Evolutionary conservation across 2,329 filamentous ascomycete species (phyloP).

Genomic region (Ilyonectria mors-panacis): DNA sequence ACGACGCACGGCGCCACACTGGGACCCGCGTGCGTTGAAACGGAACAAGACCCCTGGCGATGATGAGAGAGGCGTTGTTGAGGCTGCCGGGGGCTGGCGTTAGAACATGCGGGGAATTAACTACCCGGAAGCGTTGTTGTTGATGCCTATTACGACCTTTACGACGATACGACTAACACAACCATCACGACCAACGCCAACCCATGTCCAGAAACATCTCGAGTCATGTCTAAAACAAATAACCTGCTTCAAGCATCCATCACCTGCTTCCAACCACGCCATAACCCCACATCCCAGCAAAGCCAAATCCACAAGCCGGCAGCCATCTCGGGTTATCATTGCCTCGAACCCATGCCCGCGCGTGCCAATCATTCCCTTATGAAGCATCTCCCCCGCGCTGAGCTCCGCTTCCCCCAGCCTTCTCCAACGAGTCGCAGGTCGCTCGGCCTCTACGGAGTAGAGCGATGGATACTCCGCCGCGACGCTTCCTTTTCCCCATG

Average conservation of each 20-base stretch:
- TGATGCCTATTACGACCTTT: too few relatives aligned
- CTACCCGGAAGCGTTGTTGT: not conserved
- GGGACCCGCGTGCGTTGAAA: not conserved
- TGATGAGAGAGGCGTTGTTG: constrained; percentile 6
- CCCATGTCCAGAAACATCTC: not conserved
- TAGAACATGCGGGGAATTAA: constrained; percentile 10
- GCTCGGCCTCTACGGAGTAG: not conserved
- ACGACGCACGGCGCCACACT: not conserved
- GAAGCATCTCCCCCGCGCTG: constrained; percentile 28
- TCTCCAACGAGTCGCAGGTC: constrained; percentile 36
- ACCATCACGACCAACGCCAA: not conserved
- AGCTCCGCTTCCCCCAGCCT: constrained; percentile 38
- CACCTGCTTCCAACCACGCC: not conserved
- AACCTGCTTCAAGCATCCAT: not conserved
- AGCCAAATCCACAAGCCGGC: constrained; percentile 1
- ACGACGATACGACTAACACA: not conserved
- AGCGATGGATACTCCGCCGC: constrained; percentile 11
- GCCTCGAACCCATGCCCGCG: constrained; percentile 26
- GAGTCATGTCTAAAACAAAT: not conserved
- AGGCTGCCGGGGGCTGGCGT: not conserved
- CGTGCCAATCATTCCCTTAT: constrained; percentile 22
- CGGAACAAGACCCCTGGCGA: not conserved
- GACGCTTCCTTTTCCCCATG: constrained; percentile 36
- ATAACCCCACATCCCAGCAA: constrained; percentile 6
- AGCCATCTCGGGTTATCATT: constrained; percentile 42